These are phyloP conservation scores for Phytopythium aichiense DNA, from an alignment of 352 stramenopile genomes.

Conservation along the genomic window DNA sequence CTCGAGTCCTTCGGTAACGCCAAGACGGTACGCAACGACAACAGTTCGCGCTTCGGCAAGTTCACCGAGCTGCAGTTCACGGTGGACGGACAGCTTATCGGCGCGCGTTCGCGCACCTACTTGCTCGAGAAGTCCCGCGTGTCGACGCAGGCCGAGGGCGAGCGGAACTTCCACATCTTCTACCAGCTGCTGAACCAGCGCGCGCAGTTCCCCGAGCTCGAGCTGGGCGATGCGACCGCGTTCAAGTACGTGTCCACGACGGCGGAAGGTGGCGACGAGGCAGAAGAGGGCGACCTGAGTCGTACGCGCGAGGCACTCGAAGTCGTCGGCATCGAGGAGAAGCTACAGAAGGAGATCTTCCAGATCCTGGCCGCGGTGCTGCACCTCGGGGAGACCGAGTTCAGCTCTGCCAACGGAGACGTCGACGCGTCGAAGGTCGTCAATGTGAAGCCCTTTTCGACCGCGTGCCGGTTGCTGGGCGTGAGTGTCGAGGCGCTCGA, in stretches of 20 bases:
- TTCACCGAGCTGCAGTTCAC: constrained; percentile 86
- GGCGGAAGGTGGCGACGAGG: constrained; percentile 32
- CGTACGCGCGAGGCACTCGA: constrained; percentile 83
- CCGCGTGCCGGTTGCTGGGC: constrained; percentile 53
- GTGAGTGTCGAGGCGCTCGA: constrained; percentile 55
- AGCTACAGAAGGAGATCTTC: constrained; percentile 85
- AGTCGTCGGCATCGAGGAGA: constrained; percentile 83
- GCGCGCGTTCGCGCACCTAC: constrained; percentile 85
- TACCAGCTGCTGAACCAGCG: constrained; percentile 86
- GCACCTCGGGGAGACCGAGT: constrained; percentile 90
- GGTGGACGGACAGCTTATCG: constrained; percentile 65
- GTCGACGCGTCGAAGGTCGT: constrained; percentile 70
- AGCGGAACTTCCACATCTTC: constrained; percentile 95
- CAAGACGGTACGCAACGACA: constrained; percentile 86
- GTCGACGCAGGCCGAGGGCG: constrained; percentile 70
- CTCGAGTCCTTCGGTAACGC: constrained; percentile 87
- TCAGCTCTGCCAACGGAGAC: constrained; percentile 71
- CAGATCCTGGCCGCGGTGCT: constrained; percentile 88
- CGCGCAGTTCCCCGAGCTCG: constrained; percentile 52
- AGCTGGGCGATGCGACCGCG: constrained; percentile 30
- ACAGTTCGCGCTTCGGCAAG: constrained; percentile 83
- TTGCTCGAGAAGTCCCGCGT: constrained; percentile 92
- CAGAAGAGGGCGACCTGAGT: constrained; percentile 51
- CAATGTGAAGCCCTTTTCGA: constrained; percentile 51
- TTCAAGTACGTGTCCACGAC: constrained; percentile 71